Percentiles rank a stretch among this genome's conserved stretches.
Conservation (phyloP, 2,329 filamentous ascomycete species). For the Aspergillus ochraceoroseus region DNA sequence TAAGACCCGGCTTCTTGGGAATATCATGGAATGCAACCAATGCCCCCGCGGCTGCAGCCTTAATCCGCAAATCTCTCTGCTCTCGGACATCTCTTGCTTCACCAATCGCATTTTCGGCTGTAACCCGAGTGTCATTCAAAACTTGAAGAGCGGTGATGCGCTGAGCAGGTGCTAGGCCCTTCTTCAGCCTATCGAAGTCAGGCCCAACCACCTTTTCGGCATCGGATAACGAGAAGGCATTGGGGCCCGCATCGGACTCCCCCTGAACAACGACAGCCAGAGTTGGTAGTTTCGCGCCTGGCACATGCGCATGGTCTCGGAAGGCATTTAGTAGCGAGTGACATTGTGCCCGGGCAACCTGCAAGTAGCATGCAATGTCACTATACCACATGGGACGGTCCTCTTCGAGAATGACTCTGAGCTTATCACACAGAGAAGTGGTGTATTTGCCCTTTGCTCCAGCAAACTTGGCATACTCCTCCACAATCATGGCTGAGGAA, state of each 20-base stretch:
- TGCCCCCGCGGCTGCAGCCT: conserved; percentile 78
- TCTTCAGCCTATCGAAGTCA: conserved; percentile 85
- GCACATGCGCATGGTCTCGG: conserved; percentile 80
- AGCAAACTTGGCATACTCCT: conserved; percentile 70
- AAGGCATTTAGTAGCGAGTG: conserved; percentile 87
- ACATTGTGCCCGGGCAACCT: conserved; percentile 85
- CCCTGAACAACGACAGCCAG: conserved; percentile 92
- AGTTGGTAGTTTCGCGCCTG: conserved; percentile 66
- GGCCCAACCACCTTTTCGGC: conserved; percentile 81
- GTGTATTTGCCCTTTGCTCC: conserved; percentile 34
- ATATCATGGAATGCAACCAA: conserved; percentile 80
- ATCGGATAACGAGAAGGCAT: conserved; percentile 80
- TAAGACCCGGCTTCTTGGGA: conserved; percentile 85
- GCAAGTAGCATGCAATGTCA: conserved; percentile 83
- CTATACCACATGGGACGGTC: conserved; percentile 79
- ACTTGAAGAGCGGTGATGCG: conserved; percentile 76
- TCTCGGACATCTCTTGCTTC: conserved; percentile 76
- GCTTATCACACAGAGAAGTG: conserved; percentile 47
- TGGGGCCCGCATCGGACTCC: conserved; percentile 83
- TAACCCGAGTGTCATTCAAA: conserved; percentile 69
- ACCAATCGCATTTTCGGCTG: conserved; percentile 66
- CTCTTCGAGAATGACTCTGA: conserved; percentile 72
- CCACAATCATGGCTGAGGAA: conserved; percentile 73
- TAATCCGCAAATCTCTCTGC: conserved; percentile 77
- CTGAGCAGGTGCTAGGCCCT: conserved; percentile 80